Evolutionary conservation across 164 flowering plant genomes (phyloP).

Genomic region (Platanus orientalis): DNA sequence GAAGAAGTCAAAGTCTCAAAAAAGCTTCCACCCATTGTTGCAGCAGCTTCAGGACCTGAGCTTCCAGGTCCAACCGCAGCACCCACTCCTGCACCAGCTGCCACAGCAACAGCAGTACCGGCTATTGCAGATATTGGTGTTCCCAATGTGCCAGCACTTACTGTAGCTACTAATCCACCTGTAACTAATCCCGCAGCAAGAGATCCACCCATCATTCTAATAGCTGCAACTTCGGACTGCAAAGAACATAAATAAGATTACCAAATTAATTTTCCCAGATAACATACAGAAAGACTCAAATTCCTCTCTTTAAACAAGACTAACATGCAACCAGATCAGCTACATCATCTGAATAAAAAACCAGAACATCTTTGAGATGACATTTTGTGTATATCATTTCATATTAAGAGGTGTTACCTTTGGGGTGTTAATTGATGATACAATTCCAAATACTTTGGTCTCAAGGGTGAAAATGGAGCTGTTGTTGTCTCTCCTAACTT

Average conservation of each 20-base stretch:
- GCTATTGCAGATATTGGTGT: too few species aligned
- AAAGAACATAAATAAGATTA: slow-evolving; percentile 3
- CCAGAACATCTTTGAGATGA: too few species aligned
- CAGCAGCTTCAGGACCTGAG: slow-evolving; percentile 45
- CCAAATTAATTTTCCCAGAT: too few species aligned
- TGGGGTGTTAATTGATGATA: too few species aligned
- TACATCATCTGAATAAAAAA: background rate
- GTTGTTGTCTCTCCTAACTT: too few species aligned
- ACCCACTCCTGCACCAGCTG: slow-evolving; percentile 27
- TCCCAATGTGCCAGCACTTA: background rate
- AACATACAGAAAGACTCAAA: background rate
- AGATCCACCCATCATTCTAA: slow-evolving; percentile 9
- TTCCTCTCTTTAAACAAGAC: background rate
- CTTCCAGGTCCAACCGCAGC: slow-evolving; percentile 5
- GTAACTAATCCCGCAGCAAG: slow-evolving; percentile 1
- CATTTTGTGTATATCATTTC: too few species aligned
- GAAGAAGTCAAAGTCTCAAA: slow-evolving; percentile 79
- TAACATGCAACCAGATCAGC: background rate
- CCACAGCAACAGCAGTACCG: too few species aligned
- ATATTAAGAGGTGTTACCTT: too few species aligned
- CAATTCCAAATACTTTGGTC: too few species aligned
- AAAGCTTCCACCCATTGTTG: slow-evolving; percentile 59
- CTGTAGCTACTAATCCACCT: too few species aligned
- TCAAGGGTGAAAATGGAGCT: too few species aligned
- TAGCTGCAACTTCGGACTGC: slow-evolving; percentile 65